Base-by-base conservation (phyloP, 495 filamentous ascomycete genomes). In the Talaromyces thailandensis region DNA sequence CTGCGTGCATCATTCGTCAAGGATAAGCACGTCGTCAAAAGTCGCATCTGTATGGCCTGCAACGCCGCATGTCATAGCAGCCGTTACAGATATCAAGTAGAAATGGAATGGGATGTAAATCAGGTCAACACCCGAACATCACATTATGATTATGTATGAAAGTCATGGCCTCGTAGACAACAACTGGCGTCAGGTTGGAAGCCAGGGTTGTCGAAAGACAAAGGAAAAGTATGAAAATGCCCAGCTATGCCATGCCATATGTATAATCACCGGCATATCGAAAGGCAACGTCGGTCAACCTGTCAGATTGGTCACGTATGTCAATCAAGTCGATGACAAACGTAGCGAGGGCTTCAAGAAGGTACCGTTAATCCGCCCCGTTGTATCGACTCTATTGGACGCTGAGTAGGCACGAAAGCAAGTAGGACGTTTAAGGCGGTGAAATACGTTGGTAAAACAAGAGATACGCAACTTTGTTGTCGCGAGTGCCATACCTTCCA, bases 391-490 rank as follows among this genome's bases (percentile, higher is more conserved):
- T 23, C 18, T 25, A 52, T 24, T 52, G 18, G 11, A 25, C 45
- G 25, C 23, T 16, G 25, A 53, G 23, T 23, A 14, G 50, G 25
- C 18, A 48, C 0, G 4, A 21, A 48, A 48, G 51, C 51, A 55
- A 11, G 51, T 0, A 57, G 29, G 16, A 23, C 28, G 29, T 57
- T 61, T 35, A 61, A 31, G 59, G 40, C 14, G 43, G 21, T 31
- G 59, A 31, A 69, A 96, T 84, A 64, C 83, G 86, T 76, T 96
- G 87, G 72, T 98, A 98, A 75, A 98, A 95, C 70, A 98, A 74
- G 63, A 98, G 83, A 74, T 98, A 98, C 14, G 94, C 94, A 59
- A 96, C 93, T 78, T 96, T 96, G 78, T 91, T 95, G 70, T 97
- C 95, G 74, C 88, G 91, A 64, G 89, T 80, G 28, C 83, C 86